These are phyloP conservation scores for Juncus inflexus DNA, from an alignment of 176 grass and related monocot genomes.

Conservation along the genomic window DNA sequence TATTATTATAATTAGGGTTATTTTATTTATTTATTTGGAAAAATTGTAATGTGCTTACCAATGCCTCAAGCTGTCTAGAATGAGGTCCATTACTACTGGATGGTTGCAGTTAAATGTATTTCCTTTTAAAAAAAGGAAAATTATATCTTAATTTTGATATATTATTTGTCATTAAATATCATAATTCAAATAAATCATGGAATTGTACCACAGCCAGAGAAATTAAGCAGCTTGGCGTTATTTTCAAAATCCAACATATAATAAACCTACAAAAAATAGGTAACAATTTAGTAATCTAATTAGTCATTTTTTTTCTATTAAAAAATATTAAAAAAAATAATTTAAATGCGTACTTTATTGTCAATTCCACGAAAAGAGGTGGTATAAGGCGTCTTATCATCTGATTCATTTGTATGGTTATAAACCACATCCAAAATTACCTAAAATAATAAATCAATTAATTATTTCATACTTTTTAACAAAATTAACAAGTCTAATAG, in stretches of 20 bases:
- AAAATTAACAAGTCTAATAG: too few species aligned
- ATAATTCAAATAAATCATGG: constrained; percentile 12
- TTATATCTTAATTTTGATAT: constrained; percentile 23
- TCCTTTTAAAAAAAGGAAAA: constrained; percentile 38
- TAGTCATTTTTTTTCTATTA: too few species aligned
- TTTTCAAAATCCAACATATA: constrained; percentile 84
- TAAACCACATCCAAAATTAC: constrained; percentile 99
- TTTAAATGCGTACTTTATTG: constrained; percentile 52
- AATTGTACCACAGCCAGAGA: constrained; percentile 88
- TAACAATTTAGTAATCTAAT: too few species aligned
- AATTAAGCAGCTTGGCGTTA: constrained; percentile 60
- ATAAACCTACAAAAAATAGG: constrained; percentile 71
- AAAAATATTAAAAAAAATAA: too few species aligned
- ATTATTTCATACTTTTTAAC: too few species aligned
- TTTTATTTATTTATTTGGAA: constrained; percentile 12
- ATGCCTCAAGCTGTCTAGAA: constrained; percentile 95
- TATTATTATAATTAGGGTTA: constrained; percentile 17
- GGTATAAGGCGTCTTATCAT: constrained; percentile 72
- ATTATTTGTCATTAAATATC: constrained; percentile 6
- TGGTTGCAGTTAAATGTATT: constrained; percentile 99
- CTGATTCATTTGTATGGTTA: constrained; percentile 95
- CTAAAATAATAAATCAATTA: constrained; percentile 30
- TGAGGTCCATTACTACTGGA: constrained; percentile 91
- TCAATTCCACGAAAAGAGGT: constrained; percentile 97
- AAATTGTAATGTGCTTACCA: constrained; percentile 42